Conservation (phyloP, 2,329 filamentous ascomycete species). For the Diaporthe aspalathi region DNA sequence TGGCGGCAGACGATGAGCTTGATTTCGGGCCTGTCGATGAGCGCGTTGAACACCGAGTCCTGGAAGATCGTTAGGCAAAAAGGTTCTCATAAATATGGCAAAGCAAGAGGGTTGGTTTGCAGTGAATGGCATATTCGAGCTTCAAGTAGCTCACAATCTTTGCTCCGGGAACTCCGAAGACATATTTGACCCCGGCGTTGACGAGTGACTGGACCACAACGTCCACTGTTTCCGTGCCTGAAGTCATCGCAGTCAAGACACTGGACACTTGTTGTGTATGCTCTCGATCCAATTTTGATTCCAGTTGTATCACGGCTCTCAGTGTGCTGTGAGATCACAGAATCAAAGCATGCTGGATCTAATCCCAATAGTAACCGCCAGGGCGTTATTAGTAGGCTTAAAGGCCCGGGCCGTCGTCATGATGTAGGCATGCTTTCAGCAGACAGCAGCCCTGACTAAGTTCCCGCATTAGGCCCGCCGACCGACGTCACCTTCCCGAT, state of each 20-base stretch:
- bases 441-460: constrained; percentile 23
- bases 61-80: not conserved
- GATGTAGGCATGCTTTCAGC: not conserved
- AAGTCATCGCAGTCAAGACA: constrained; percentile 22
- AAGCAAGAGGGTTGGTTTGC: no score
- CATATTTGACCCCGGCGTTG: constrained; percentile 55
- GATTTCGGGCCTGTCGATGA: constrained; percentile 59
- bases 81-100: not conserved
- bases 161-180: constrained; percentile 61
- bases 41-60: constrained; percentile 59
- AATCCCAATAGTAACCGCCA: not conserved
- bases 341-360: not conserved
- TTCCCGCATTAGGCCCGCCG: constrained; percentile 22
- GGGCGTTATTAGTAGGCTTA: not conserved
- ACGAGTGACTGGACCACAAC: constrained; percentile 47
- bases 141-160: constrained; percentile 48
- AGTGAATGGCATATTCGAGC: no score
- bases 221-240: constrained; percentile 44
- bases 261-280: not conserved
- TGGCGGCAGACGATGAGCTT: constrained; percentile 59
- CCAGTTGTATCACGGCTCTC: not conserved
- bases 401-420: constrained; percentile 23
- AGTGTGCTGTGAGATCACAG: not conserved
- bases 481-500: constrained; percentile 20
- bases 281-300: not conserved